Percentiles rank a stretch among this genome's conserved stretches.
Evolutionary conservation across 2,329 filamentous ascomycete genomes (phyloP).

Genomic region (Dichotomopilus funicola): DNA sequence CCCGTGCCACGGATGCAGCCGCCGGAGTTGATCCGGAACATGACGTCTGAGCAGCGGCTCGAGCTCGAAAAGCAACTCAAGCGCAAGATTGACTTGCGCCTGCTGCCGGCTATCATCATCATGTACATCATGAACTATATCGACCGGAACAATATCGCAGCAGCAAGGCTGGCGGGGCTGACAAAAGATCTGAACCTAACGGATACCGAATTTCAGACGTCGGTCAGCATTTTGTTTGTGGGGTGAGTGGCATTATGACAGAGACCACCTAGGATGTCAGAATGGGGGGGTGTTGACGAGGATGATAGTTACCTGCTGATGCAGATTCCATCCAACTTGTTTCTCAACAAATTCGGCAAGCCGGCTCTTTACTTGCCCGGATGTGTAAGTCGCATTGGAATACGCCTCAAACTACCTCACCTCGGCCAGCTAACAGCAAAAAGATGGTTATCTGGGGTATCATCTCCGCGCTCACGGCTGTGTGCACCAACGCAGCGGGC

Average conservation of each 20-base stretch:
- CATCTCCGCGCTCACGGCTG: constrained; percentile 38
- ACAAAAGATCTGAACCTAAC: constrained; percentile 39
- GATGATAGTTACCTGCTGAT: constrained; percentile 39
- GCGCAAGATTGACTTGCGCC: constrained; percentile 54
- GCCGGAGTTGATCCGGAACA: constrained; percentile 30
- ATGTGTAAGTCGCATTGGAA: constrained; percentile 32
- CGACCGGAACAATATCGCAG: constrained; percentile 39
- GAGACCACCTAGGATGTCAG: not conserved
- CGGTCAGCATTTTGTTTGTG: constrained; percentile 46
- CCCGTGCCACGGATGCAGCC: constrained; percentile 17
- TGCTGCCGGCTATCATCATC: constrained; percentile 55
- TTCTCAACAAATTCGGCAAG: constrained; percentile 46
- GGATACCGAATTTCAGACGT: constrained; percentile 31
- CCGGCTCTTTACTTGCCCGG: constrained; percentile 40
- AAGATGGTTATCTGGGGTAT: constrained; percentile 45
- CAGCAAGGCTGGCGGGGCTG: constrained; percentile 40
- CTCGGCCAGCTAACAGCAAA: not conserved
- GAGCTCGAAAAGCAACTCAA: constrained; percentile 47
- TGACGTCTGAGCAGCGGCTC: constrained; percentile 41
- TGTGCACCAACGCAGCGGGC: constrained; percentile 30
- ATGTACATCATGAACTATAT: constrained; percentile 63
- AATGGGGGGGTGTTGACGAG: not conserved
- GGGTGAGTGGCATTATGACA: constrained; percentile 27
- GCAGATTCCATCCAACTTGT: constrained; percentile 46
- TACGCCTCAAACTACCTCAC: too few relatives aligned